Base-by-base conservation (phyloP, 2,329 filamentous ascomycete species). In the Capronia coronata region DNA sequence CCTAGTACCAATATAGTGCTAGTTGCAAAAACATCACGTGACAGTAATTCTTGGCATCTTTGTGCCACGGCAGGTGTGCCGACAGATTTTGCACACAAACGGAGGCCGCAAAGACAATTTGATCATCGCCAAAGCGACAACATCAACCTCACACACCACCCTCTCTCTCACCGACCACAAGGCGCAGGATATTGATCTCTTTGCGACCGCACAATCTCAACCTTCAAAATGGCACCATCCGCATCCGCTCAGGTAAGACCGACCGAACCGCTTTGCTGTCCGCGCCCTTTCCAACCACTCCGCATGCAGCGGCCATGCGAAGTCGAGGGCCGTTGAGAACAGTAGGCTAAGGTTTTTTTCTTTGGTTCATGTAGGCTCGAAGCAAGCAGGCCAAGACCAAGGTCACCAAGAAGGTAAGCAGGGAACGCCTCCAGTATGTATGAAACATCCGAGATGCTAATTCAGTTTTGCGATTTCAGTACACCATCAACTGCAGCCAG, bases 401-500 rank as follows among this genome's bases (percentile, higher is more conserved):
- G 69, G 70, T 72, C 58, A 72, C 70, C 59, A 65, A 70, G 62
- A 73, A 74, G 68, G 70, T 71, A 67, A 48, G 66, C 18, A 47
- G 23, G 7, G 22, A 13, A 41, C n/a, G 3, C 9, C 10, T 9
- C 38, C 21, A 11, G 10, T 18, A 7, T 32, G 5, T 30, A n/a
- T 27, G 27, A 22, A 46, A 32, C 8, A 44, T 6, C 40, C 11
- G 27, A 18, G n/a, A 37, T 37, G 11, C 34, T 37, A 19, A 37
- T 37, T 16, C 8, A 5, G 30, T 34, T 18, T 19, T 37, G 18
- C 53, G 32, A 7, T 39, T 51, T 47, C 64, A 94, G 91, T 98
- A 88, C 84, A 84, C 94, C 80, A 97, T 98, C 87, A 94, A 98
- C 80, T 91, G 90, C 74, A 90, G 87, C 68, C 91, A 97, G 78